These are phyloP conservation scores for Pythium grandisporangium DNA, from an alignment of 352 stramenopile genomes.

Conservation along the genomic window DNA sequence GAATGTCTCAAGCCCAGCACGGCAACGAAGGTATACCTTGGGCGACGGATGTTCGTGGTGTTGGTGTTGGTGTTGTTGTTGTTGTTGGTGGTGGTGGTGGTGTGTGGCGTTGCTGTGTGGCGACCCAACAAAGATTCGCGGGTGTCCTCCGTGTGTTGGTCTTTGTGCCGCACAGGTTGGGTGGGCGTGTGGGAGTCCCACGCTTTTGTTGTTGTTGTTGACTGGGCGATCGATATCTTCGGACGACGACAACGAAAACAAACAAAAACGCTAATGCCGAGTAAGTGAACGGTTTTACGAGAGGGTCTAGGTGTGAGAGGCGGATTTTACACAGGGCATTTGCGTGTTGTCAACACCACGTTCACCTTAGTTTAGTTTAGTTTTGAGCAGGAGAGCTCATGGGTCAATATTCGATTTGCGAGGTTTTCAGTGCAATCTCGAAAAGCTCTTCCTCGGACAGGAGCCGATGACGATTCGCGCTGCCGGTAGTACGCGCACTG, in stretches of 20 bases:
- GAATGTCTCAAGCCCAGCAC: too few species aligned
- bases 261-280: too few species aligned
- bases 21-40: too few species aligned
- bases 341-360: too few species aligned
- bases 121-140: not conserved
- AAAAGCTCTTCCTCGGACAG: slow-evolving; percentile 17
- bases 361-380: not conserved
- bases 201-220: not conserved
- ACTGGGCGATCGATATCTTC: not conserved
- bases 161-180: not conserved
- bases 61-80: not conserved
- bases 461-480: too few species aligned
- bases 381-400: not conserved
- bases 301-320: not conserved
- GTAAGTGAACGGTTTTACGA: slow-evolving; percentile 17
- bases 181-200: too few species aligned
- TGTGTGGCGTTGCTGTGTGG: not conserved
- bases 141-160: not conserved
- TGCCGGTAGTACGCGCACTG: too few species aligned
- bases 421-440: slow-evolving; percentile 14
- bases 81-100: slow-evolving; percentile 1
- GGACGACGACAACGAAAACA: not conserved
- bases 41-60: not conserved
- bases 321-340: too few species aligned
- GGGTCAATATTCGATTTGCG: slow-evolving; percentile 15